Percentiles rank a stretch among this genome's conserved stretches.
Evolutionary conservation across 2,329 filamentous ascomycete species (phyloP).

Genomic region (Fusarium sp.): DNA sequence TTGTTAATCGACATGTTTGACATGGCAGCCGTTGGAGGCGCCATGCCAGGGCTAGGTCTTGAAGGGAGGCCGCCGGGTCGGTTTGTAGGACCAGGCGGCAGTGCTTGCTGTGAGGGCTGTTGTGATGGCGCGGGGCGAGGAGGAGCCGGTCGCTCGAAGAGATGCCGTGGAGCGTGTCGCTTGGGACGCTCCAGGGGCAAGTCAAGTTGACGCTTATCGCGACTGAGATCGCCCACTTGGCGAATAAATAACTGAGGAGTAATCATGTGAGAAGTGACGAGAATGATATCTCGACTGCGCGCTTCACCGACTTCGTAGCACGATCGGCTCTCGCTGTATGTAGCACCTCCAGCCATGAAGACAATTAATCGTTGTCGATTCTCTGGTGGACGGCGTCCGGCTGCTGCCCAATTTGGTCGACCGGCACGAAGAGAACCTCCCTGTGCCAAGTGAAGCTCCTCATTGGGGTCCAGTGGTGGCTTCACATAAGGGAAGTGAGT

Average conservation of each 20-base stretch:
- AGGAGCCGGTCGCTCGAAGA: slow-evolving; percentile 78
- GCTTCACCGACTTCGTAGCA: slow-evolving; percentile 87
- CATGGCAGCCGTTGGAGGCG: slow-evolving; percentile 63
- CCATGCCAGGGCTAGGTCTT: slow-evolving; percentile 40
- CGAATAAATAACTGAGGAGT: slow-evolving; percentile 84
- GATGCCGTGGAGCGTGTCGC: slow-evolving; percentile 82
- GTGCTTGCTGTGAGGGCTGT: slow-evolving; percentile 25
- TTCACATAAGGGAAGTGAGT: slow-evolving; percentile 77
- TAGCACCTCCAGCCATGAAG: slow-evolving; percentile 95
- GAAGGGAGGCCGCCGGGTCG: slow-evolving; percentile 41
- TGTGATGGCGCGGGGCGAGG: slow-evolving; percentile 53
- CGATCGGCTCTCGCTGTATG: slow-evolving; percentile 86
- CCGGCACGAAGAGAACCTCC: slow-evolving; percentile 86
- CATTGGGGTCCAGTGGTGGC: slow-evolving; percentile 71
- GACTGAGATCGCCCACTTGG: slow-evolving; percentile 82
- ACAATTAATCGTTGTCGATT: slow-evolving; percentile 91
- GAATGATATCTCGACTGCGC: slow-evolving; percentile 82
- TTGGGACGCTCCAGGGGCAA: slow-evolving; percentile 83
- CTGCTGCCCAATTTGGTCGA: slow-evolving; percentile 94
- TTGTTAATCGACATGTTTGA: slow-evolving; percentile 61
- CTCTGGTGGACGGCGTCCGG: slow-evolving; percentile 75
- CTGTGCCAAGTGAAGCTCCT: slow-evolving; percentile 63
- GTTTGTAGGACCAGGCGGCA: slow-evolving; percentile 29
- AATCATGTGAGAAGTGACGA: slow-evolving; percentile 92
- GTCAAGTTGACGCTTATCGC: slow-evolving; percentile 78